Conservation (phyloP, 2,329 filamentous ascomycete genomes). For the Cordyceps javanica region DNA sequence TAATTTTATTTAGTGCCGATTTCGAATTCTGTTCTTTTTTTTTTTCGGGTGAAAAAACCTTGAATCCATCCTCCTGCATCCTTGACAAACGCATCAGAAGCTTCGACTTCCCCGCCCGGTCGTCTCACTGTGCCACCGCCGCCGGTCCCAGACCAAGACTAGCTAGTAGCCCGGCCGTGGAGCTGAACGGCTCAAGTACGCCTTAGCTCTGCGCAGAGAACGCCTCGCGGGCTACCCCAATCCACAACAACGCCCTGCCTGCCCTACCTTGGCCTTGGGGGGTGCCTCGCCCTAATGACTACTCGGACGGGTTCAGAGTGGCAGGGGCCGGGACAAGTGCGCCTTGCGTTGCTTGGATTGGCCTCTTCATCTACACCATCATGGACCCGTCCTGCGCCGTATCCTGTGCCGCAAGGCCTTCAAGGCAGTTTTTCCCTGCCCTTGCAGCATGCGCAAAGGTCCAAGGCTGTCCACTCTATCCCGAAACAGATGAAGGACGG, state of each 20-base stretch:
- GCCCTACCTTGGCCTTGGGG: too few species aligned
- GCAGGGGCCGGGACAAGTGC: not conserved
- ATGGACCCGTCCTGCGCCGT: not conserved
- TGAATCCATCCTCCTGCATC: not conserved
- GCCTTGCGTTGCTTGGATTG: not conserved
- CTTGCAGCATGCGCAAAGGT: not conserved
- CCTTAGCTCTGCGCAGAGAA: conserved; percentile 1
- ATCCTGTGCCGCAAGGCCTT: not conserved
- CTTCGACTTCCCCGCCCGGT: not conserved
- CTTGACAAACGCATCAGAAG: not conserved
- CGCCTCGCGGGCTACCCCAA: not conserved
- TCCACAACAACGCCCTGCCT: not conserved
- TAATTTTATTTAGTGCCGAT: too few species aligned
- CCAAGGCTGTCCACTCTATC: not conserved
- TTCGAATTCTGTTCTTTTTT: not conserved
- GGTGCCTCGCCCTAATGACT: not conserved
- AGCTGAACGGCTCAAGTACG: not conserved
- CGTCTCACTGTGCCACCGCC: not conserved
- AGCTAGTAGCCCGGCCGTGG: not conserved
- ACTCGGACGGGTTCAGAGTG: not conserved
- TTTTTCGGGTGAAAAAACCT: too few species aligned
- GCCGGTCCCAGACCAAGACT: not conserved
- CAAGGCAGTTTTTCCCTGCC: conserved; percentile 2
- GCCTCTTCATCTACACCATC: not conserved
- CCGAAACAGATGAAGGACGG: conserved; percentile 1